Evolutionary conservation across 2,329 filamentous ascomycete genomes (phyloP), one percentile per base, ranked within the genome.

Genomic region (Hymenoscyphus repandus): DNA sequence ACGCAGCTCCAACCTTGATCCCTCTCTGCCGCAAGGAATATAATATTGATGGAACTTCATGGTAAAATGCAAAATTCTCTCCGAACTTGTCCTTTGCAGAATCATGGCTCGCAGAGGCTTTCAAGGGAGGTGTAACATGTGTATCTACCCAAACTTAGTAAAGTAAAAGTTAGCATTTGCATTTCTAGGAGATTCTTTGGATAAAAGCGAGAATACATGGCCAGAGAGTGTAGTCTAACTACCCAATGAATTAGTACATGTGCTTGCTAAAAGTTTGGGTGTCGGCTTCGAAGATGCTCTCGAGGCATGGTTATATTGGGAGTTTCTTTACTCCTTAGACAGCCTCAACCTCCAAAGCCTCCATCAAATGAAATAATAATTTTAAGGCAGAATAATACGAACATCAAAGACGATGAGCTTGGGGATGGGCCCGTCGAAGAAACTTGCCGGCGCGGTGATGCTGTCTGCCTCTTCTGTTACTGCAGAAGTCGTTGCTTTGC

Each of bases 91-190:
- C 82, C 17, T 72, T 69, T 70, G 73, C 45, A 60, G 66, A 56
- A 61, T 65, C 53, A 64, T 72, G 70, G 68, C 69, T 56, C 0
- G 72, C 50, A 48, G 74, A 71, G 6, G 74, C 62, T 58, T 78
- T 77, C 15, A 96, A 71, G 0, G 90, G 91, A 6, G 83, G 79
- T 20, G 82, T 81, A 61, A 93, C 86, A 70, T 96, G 91, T 3
- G 90, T 96, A 73, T 97, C 93, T 1, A 95, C 85, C 92, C 92
- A 97, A n/a, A n/a, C n/a, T n/a, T n/a, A n/a, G n/a, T n/a, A n/a
- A n/a, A n/a, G n/a, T n/a, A n/a, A n/a, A n/a, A n/a, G n/a, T n/a
- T n/a, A n/a, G n/a, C n/a, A n/a, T n/a, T n/a, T n/a, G n/a, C n/a
- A n/a, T n/a, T n/a, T n/a, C n/a, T n/a, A n/a, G n/a, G n/a, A n/a